Evolutionary conservation across 345 rosid genomes (phyloP).

Genomic region (Pistacia integerrima): DNA sequence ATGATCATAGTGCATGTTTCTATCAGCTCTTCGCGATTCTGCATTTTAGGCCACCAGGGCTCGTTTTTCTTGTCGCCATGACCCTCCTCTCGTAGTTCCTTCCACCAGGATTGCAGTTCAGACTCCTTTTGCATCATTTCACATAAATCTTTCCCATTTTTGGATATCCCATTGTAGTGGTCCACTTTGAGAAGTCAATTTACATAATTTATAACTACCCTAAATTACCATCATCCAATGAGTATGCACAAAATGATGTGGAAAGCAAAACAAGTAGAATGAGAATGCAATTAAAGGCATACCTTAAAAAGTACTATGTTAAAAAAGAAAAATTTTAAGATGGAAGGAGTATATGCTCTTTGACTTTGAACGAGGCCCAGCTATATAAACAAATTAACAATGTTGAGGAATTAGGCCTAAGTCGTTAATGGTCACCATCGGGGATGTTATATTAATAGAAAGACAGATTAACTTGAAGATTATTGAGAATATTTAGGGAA

Average conservation of each 20-base stretch:
- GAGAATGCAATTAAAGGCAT: background rate
- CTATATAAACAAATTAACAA: background rate
- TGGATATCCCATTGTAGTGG: background rate
- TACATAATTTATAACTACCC: background rate
- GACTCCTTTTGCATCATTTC: no score
- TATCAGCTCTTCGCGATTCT: no score
- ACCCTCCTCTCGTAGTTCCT: no score
- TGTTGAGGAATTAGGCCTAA: background rate
- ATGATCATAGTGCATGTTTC: no score
- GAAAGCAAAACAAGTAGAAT: background rate
- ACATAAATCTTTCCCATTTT: background rate
- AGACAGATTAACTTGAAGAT: no score
- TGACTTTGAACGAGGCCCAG: background rate
- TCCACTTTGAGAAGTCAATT: background rate
- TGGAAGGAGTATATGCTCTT: background rate
- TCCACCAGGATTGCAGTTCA: no score
- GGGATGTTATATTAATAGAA: no score
- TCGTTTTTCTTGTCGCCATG: no score
- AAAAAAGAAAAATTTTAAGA: slow-evolving; percentile 3
- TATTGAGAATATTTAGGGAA: no score
- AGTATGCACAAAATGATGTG: background rate
- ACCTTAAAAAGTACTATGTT: background rate
- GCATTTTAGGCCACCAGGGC: no score
- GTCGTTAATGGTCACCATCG: no score
- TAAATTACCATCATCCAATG: background rate